These are phyloP conservation scores for Solanum okadae DNA, from an alignment of 257 asterid species.

Conservation along the genomic window DNA sequence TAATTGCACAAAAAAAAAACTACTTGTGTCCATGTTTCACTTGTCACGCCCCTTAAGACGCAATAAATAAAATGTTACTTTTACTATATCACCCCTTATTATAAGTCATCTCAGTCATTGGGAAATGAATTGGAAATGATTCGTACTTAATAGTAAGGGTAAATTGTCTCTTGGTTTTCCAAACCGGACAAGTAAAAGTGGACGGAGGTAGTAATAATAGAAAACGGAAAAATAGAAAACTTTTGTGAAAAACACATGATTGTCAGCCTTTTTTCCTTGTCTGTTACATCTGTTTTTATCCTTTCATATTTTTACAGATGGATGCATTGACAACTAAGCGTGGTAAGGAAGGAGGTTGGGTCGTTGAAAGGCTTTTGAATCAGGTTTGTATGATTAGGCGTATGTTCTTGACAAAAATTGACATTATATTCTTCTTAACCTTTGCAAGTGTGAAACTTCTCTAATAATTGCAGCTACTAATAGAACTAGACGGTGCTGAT, in stretches of 20 bases:
- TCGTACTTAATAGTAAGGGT: background rate
- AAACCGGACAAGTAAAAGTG: background rate
- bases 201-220: background rate
- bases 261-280: background rate
- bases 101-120: background rate
- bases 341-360: slow-evolving; percentile 75
- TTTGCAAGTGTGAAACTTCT: background rate
- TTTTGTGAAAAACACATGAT: background rate
- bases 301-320: slow-evolving; percentile 29
- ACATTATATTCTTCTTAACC: background rate
- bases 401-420: background rate
- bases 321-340: slow-evolving; percentile 77
- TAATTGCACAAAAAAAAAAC: background rate
- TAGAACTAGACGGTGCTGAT: slow-evolving; percentile 85
- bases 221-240: background rate
- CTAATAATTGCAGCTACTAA: slow-evolving; percentile 50
- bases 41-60: background rate
- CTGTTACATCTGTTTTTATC: background rate
- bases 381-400: slow-evolving; percentile 30
- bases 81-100: background rate
- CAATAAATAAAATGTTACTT: background rate
- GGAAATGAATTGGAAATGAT: background rate
- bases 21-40: background rate
- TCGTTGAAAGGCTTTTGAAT: slow-evolving; percentile 65
- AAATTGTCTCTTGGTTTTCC: background rate